Evolutionary conservation across 352 stramenopile species (phyloP).

Genomic region (Phytopythium sindhum): DNA sequence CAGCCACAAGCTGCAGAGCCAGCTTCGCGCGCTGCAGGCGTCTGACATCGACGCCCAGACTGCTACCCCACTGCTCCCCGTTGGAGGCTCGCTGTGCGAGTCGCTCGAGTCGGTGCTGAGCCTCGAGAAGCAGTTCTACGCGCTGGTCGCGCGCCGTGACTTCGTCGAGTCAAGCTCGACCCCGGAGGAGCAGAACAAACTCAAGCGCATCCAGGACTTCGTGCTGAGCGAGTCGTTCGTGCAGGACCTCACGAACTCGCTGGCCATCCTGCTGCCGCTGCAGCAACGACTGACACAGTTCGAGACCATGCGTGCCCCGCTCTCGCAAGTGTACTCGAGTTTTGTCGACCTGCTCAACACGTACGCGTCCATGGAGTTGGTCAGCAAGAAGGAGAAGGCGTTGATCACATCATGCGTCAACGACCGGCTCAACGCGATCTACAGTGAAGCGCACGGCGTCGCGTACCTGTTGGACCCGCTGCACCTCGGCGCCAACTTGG

Average conservation of each 20-base stretch:
- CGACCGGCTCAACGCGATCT: slow-evolving; percentile 63
- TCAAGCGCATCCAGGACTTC: slow-evolving; percentile 61
- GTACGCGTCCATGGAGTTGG: slow-evolving; percentile 52
- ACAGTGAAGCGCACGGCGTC: slow-evolving; percentile 55
- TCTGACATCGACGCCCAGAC: not conserved
- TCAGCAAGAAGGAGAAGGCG: slow-evolving; percentile 76
- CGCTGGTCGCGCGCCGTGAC: slow-evolving; percentile 48
- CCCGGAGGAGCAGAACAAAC: slow-evolving; percentile 36
- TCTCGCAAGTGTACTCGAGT: slow-evolving; percentile 54
- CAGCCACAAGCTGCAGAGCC: slow-evolving; percentile 40
- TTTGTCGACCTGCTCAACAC: slow-evolving; percentile 45
- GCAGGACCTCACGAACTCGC: slow-evolving; percentile 50
- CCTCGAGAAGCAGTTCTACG: slow-evolving; percentile 48
- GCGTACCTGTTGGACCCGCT: slow-evolving; percentile 60
- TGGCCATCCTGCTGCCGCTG: slow-evolving; percentile 50
- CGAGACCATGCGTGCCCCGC: slow-evolving; percentile 28
- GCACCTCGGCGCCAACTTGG: slow-evolving; percentile 44
- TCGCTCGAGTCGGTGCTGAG: slow-evolving; percentile 47
- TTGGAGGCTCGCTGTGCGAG: slow-evolving; percentile 26
- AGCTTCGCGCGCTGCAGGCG: slow-evolving; percentile 10
- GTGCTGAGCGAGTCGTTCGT: slow-evolving; percentile 60
- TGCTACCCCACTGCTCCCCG: slow-evolving; percentile 10
- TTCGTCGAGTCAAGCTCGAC: slow-evolving; percentile 42
- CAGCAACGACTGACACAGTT: slow-evolving; percentile 53
- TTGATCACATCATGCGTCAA: slow-evolving; percentile 60